Evolutionary conservation across 1,284 basidiomycete genomes (phyloP).

Genomic region (Ceratobasidium sp.): DNA sequence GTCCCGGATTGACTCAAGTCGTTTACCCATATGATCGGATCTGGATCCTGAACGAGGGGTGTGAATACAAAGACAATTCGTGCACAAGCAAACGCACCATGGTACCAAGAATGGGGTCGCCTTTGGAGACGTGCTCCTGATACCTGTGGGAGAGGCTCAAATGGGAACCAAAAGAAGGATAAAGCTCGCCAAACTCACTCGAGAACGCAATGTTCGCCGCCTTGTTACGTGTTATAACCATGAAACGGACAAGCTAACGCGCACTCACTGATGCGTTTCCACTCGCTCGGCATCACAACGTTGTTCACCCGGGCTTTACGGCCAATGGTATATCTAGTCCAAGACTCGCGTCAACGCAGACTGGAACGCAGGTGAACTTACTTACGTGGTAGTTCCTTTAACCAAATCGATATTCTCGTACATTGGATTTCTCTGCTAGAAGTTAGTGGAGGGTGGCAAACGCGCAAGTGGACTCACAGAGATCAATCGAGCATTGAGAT

Average conservation of each 20-base stretch:
- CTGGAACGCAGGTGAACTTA: background rate
- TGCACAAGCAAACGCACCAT: slow-evolving; percentile 6
- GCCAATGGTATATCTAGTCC: slow-evolving; percentile 35
- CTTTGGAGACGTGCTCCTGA: slow-evolving; percentile 40
- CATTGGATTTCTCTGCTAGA: slow-evolving; percentile 26
- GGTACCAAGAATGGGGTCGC: slow-evolving; percentile 38
- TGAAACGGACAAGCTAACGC: background rate
- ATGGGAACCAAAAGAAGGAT: background rate
- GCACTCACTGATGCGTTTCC: slow-evolving; percentile 43
- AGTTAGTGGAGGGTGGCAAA: background rate
- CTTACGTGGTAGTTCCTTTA: slow-evolving; percentile 36
- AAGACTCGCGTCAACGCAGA: background rate
- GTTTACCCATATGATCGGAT: slow-evolving; percentile 44
- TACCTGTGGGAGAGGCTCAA: slow-evolving; percentile 18
- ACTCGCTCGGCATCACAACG: slow-evolving; percentile 37
- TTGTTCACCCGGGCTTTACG: slow-evolving; percentile 41
- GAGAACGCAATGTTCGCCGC: slow-evolving; percentile 39
- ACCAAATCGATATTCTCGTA: slow-evolving; percentile 36
- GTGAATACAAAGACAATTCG: background rate
- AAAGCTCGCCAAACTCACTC: slow-evolving; percentile 11
- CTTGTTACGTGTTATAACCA: slow-evolving; percentile 1
- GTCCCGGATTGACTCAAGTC: slow-evolving; percentile 43
- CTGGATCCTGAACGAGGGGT: slow-evolving; percentile 17
- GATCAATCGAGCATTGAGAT: slow-evolving; percentile 39
- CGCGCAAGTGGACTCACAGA: slow-evolving; percentile 2